These are phyloP conservation scores for Spiromastix sp. DNA, from an alignment of 2,329 filamentous ascomycete species.

Conservation along the genomic window DNA sequence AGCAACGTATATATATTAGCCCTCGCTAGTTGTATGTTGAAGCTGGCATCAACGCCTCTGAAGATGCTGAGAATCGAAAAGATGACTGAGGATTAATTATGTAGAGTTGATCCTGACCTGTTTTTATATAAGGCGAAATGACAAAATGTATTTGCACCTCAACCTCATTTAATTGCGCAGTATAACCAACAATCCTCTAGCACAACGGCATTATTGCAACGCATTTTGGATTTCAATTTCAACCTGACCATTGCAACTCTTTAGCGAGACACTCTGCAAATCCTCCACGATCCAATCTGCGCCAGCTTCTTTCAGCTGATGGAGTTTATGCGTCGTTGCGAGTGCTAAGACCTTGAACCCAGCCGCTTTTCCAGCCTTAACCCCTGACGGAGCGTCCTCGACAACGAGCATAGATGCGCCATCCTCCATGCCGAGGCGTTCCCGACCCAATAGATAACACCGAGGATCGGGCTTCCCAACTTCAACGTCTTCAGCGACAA, in stretches of 20 bases:
- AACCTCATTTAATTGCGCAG: too few relatives aligned
- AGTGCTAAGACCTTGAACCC: constrained; percentile 79
- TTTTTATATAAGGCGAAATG: too few relatives aligned
- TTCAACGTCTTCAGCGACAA: constrained; percentile 65
- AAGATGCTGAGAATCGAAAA: too few relatives aligned
- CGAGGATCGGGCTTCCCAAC: constrained; percentile 68
- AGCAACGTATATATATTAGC: too few relatives aligned
- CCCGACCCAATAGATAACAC: constrained; percentile 60
- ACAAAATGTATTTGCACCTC: too few relatives aligned
- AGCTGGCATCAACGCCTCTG: too few relatives aligned
- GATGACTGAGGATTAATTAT: too few relatives aligned
- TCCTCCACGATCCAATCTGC: constrained; percentile 83
- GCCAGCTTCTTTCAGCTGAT: constrained; percentile 61
- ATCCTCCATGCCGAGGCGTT: constrained; percentile 43
- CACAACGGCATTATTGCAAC: constrained; percentile 19
- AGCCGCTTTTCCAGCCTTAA: constrained; percentile 71
- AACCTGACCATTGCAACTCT: constrained; percentile 47
- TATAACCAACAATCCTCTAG: too few relatives aligned
- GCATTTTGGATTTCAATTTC: constrained; percentile 59
- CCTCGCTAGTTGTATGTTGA: too few relatives aligned
- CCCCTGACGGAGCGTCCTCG: constrained; percentile 82
- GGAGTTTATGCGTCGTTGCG: constrained; percentile 68
- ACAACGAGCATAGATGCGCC: constrained; percentile 58
- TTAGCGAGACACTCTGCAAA: constrained; percentile 60
- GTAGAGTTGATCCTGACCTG: too few relatives aligned